These are phyloP conservation scores for Citrus reticulata DNA, from an alignment of 345 rosid genomes.

Conservation along the genomic window DNA sequence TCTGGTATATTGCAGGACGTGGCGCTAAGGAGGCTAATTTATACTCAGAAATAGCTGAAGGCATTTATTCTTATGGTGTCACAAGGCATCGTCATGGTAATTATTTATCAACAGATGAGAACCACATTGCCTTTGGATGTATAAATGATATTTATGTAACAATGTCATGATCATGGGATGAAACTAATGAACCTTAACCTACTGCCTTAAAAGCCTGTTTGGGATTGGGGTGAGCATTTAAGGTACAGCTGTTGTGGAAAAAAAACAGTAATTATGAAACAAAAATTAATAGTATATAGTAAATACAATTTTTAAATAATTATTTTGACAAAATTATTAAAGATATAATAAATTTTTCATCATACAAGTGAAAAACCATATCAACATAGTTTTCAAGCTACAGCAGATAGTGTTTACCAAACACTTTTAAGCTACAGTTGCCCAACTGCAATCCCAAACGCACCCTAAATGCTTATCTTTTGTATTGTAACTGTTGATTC, in stretches of 20 bases:
- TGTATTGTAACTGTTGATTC: background rate
- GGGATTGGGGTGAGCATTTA: too few relatives aligned
- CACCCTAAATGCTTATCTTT: background rate
- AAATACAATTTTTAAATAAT: too few relatives aligned
- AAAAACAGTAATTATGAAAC: too few relatives aligned
- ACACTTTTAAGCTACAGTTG: too few relatives aligned
- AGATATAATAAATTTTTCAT: too few relatives aligned
- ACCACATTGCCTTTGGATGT: background rate
- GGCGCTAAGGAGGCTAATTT: slow-evolving; percentile 88
- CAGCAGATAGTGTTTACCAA: too few relatives aligned
- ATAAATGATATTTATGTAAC: background rate
- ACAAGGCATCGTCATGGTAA: slow-evolving; percentile 94
- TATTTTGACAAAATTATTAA: too few relatives aligned
- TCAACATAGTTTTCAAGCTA: too few relatives aligned
- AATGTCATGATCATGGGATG: background rate
- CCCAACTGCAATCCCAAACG: too few relatives aligned
- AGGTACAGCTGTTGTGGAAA: too few relatives aligned
- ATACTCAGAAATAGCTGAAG: slow-evolving; percentile 84
- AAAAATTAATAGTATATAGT: too few relatives aligned
- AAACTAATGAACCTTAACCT: background rate
- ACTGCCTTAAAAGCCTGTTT: background rate
- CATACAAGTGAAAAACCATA: too few relatives aligned
- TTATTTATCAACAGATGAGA: slow-evolving; percentile 8
- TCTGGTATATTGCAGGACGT: slow-evolving; percentile 58
- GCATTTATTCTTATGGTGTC: slow-evolving; percentile 89